phyloP scores from a whole-genome alignment of 2,329 filamentous ascomycete genomes.

The Penicillium sp. region DNA sequence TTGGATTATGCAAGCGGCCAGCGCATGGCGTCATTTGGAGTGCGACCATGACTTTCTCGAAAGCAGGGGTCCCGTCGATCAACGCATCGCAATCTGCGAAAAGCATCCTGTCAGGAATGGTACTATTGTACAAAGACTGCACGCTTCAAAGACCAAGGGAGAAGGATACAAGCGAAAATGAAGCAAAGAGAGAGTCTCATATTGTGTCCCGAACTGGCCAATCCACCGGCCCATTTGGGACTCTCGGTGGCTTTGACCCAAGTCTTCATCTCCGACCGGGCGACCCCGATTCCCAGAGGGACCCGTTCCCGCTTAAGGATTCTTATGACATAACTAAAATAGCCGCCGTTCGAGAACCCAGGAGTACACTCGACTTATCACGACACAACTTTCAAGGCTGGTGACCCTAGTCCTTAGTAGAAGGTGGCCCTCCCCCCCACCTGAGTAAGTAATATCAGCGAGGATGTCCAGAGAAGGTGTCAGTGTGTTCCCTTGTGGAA shows the following conservation, averaged over 20 bases:
- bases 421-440: too few species aligned
- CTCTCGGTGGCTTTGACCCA: neutral
- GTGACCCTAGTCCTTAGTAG: too few species aligned
- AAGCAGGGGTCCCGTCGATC: neutral
- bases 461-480: too few species aligned
- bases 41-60: neutral
- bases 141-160: too few species aligned
- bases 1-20: slow-evolving; percentile 12
- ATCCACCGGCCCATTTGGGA: neutral
- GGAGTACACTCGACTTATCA: neutral
- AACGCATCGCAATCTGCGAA: neutral
- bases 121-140: too few species aligned
- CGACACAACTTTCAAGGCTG: neutral
- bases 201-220: too few species aligned
- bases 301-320: neutral
- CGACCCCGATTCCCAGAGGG: neutral
- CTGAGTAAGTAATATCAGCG: too few species aligned
- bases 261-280: neutral
- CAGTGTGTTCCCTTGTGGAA: too few species aligned
- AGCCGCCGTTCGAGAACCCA: neutral
- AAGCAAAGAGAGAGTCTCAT: too few species aligned
- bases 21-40: slow-evolving; percentile 1
- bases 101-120: neutral
- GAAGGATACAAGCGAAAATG: too few species aligned
- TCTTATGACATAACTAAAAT: slow-evolving; percentile 10